These are phyloP conservation scores for Aspergillus jensenii DNA, from an alignment of 2,329 filamentous ascomycete species.

Conservation along the genomic window DNA sequence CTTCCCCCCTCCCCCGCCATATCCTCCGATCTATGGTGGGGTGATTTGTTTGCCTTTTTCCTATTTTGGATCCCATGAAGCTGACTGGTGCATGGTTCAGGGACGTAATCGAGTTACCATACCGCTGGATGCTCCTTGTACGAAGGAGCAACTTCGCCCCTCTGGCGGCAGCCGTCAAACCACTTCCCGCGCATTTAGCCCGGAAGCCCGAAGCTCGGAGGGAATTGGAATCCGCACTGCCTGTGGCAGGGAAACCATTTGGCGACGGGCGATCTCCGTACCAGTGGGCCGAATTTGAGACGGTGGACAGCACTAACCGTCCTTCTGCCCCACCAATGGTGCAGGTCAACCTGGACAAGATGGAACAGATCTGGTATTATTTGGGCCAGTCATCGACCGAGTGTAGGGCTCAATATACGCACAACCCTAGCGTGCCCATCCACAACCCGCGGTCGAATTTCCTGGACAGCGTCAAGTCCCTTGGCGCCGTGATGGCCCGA, in stretches of 20 bases:
- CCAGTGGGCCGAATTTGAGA: slow-evolving; percentile 79
- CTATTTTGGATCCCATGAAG: slow-evolving; percentile 12
- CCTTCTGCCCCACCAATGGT: slow-evolving; percentile 60
- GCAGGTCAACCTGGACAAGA: slow-evolving; percentile 70
- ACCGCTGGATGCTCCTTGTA: slow-evolving; percentile 50
- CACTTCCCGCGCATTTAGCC: slow-evolving; percentile 48
- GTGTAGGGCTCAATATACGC: slow-evolving; percentile 85
- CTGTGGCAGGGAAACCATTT: slow-evolving; percentile 66
- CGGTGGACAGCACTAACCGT: slow-evolving; percentile 53
- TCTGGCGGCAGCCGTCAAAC: slow-evolving; percentile 46
- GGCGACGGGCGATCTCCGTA: slow-evolving; percentile 56
- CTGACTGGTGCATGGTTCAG: slow-evolving; percentile 25
- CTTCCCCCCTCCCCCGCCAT: not conserved
- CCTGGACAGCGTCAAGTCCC: slow-evolving; percentile 47
- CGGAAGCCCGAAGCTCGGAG: slow-evolving; percentile 54
- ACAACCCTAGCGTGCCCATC: slow-evolving; percentile 59
- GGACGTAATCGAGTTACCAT: slow-evolving; percentile 62
- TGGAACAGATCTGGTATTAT: slow-evolving; percentile 84
- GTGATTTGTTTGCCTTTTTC: slow-evolving; percentile 11
- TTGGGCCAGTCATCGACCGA: slow-evolving; percentile 84
- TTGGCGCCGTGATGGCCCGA: slow-evolving; percentile 33
- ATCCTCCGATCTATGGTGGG: not conserved
- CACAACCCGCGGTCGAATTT: slow-evolving; percentile 53
- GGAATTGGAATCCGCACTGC: slow-evolving; percentile 60
- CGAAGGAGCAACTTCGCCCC: slow-evolving; percentile 51